These are phyloP conservation scores for Alternaria infectoria DNA, from an alignment of 2,329 filamentous ascomycete genomes.

Conservation along the genomic window DNA sequence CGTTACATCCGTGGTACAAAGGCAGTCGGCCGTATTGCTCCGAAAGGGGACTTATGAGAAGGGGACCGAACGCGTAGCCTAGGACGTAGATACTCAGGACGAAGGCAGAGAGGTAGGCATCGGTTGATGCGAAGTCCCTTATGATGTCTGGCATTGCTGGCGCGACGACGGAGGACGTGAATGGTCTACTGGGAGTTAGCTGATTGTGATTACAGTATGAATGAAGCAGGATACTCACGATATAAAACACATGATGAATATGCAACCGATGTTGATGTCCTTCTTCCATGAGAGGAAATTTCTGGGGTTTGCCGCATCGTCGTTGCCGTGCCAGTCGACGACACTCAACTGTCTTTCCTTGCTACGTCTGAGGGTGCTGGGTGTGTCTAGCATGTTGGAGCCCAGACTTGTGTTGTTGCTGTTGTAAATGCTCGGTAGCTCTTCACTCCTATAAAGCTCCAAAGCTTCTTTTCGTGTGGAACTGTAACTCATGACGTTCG, in stretches of 20 bases:
- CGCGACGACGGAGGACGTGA: slow-evolving; percentile 35
- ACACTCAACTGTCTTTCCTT: slow-evolving; percentile 1
- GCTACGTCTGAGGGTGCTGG: not conserved
- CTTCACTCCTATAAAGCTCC: not conserved
- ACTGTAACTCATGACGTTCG: not conserved
- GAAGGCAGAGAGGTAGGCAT: slow-evolving; percentile 30
- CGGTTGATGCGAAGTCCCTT: slow-evolving; percentile 18
- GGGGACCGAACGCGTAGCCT: slow-evolving; percentile 37
- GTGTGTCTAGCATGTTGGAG: not conserved
- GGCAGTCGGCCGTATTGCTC: slow-evolving; percentile 48
- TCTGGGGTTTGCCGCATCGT: slow-evolving; percentile 36
- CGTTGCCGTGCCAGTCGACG: slow-evolving; percentile 20
- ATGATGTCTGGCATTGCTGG: slow-evolving; percentile 29
- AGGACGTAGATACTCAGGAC: slow-evolving; percentile 33
- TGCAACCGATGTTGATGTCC: slow-evolving; percentile 30
- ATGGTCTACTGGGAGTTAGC: slow-evolving; percentile 15
- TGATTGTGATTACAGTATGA: not conserved
- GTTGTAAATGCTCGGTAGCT: not conserved
- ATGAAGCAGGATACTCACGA: not conserved
- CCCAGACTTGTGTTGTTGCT: not conserved
- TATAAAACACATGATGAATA: slow-evolving; percentile 34
- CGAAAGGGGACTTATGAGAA: slow-evolving; percentile 33
- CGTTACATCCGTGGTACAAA: slow-evolving; percentile 60
- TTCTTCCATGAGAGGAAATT: slow-evolving; percentile 35
- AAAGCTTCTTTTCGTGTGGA: not conserved